Evolutionary conservation across 106 monocot genomes (phyloP).

Genomic region (Triglochin maritima): DNA sequence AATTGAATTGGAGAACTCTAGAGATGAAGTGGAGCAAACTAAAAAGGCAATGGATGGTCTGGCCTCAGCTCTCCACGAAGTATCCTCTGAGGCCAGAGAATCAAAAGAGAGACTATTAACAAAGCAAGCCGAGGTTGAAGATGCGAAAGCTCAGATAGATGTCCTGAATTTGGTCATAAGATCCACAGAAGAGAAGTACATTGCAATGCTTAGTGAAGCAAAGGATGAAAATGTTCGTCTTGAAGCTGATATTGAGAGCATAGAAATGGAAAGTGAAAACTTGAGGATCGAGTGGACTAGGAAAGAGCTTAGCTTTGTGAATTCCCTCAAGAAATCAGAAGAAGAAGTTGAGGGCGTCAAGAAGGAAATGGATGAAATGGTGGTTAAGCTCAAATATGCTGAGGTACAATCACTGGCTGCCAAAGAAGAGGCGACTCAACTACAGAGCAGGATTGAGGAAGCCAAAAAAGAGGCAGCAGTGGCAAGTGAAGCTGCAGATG

Average conservation of each 20-base stretch:
- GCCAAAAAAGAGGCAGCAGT: slow-evolving; percentile 25
- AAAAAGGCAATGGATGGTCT: slow-evolving; percentile 37
- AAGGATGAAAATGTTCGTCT: slow-evolving; percentile 41
- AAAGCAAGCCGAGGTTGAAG: slow-evolving; percentile 42
- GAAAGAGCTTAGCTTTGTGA: slow-evolving; percentile 38
- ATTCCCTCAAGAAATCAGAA: slow-evolving; percentile 33
- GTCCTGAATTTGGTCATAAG: slow-evolving; percentile 32
- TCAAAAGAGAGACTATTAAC: slow-evolving; percentile 38
- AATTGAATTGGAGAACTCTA: slow-evolving; percentile 21
- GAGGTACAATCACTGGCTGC: slow-evolving; percentile 31
- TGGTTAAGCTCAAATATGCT: slow-evolving; percentile 16
- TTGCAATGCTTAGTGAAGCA: slow-evolving; percentile 47
- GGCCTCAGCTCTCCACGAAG: slow-evolving; percentile 61
- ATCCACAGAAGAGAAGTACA: slow-evolving; percentile 52
- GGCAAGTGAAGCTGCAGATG: slow-evolving; percentile 26
- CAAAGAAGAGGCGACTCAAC: slow-evolving; percentile 29
- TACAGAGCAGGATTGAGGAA: slow-evolving; percentile 31
- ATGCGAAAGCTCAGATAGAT: slow-evolving; percentile 37
- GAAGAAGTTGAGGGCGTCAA: slow-evolving; percentile 33
- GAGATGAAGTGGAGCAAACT: slow-evolving; percentile 23
- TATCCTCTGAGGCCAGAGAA: slow-evolving; percentile 49
- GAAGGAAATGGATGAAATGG: slow-evolving; percentile 22
- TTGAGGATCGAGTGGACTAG: slow-evolving; percentile 25
- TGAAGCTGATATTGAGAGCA: slow-evolving; percentile 22
- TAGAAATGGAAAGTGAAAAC: slow-evolving; percentile 30